A percentile compares a stretch with the other conserved stretches of the same genome.
Evolutionary conservation across 2,329 filamentous ascomycete genomes (phyloP).

Genomic region (Microascus cirrosus): DNA sequence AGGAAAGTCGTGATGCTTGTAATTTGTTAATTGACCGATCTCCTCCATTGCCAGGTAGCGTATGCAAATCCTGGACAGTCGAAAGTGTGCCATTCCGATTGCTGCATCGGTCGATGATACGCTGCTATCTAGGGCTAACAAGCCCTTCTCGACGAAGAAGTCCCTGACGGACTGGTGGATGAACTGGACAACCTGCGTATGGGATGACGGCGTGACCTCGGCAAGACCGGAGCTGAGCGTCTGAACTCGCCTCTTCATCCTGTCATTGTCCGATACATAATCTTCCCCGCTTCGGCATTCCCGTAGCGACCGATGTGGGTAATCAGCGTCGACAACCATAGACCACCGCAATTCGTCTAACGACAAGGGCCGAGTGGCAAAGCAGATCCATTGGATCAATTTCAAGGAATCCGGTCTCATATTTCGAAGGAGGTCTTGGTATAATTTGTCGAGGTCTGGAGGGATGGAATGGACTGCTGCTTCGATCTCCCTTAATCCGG

Average conservation of each 20-base stretch:
- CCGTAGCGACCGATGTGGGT: constrained; percentile 9
- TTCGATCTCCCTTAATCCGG: constrained; percentile 10
- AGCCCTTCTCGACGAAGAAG: no score
- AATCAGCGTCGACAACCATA: constrained; percentile 14
- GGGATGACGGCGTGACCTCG: constrained; percentile 9
- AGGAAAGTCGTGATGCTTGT: no score
- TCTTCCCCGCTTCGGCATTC: constrained; percentile 10
- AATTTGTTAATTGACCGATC: no score
- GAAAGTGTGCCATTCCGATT: no score
- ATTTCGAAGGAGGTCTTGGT: constrained; percentile 10
- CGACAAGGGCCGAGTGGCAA: constrained; percentile 13
- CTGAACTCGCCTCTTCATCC: constrained; percentile 10
- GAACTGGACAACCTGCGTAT: constrained; percentile 15
- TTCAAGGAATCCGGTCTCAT: constrained; percentile 11
- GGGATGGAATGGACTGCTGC: constrained; percentile 11
- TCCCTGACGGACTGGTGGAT: constrained; percentile 12
- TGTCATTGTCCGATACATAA: constrained; percentile 7
- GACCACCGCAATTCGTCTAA: constrained; percentile 19
- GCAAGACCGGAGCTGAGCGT: constrained; percentile 17
- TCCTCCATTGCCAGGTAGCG: no score
- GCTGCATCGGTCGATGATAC: no score
- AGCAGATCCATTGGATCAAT: constrained; percentile 21
- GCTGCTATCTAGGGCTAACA: no score
- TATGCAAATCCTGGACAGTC: no score
- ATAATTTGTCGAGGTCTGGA: constrained; percentile 13